Evolutionary conservation across 1,284 basidiomycete genomes (phyloP).

Genomic region (Austroboletus niveus): DNA sequence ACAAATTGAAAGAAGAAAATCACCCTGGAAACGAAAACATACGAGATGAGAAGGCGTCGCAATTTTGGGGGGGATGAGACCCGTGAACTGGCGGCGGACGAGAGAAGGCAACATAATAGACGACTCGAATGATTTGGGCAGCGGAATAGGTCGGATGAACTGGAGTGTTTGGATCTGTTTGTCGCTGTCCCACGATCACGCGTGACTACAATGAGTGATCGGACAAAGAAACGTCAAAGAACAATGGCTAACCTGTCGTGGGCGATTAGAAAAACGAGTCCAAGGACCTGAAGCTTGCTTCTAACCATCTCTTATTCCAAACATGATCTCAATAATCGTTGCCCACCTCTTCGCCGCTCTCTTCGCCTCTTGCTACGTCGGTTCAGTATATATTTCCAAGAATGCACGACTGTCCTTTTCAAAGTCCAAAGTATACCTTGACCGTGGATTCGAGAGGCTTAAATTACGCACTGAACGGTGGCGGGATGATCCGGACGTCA

Average conservation of each 20-base stretch:
- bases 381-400: slow-evolving; percentile 61
- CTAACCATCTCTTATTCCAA: not conserved
- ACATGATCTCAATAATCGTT: slow-evolving; percentile 29
- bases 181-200: slow-evolving; percentile 20
- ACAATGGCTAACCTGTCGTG: slow-evolving; percentile 11
- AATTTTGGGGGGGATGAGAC: slow-evolving; percentile 92
- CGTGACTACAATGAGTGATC: not conserved
- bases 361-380: slow-evolving; percentile 57
- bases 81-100: slow-evolving; percentile 76
- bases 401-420: slow-evolving; percentile 51
- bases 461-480: slow-evolving; percentile 43
- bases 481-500: slow-evolving; percentile 75
- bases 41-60: slow-evolving; percentile 88
- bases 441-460: slow-evolving; percentile 29
- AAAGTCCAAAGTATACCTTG: slow-evolving; percentile 23
- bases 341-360: slow-evolving; percentile 49
- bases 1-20: slow-evolving; percentile 4
- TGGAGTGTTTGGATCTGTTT: slow-evolving; percentile 22
- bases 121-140: slow-evolving; percentile 3
- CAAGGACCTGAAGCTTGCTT: no score
- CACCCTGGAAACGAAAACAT: slow-evolving; percentile 29
- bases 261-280: slow-evolving; percentile 16
- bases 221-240: slow-evolving; percentile 3
- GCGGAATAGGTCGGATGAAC: slow-evolving; percentile 25
- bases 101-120: slow-evolving; percentile 75